Evolutionary conservation across 1,284 basidiomycete species (phyloP).

Genomic region (Polyporus tsugae): DNA sequence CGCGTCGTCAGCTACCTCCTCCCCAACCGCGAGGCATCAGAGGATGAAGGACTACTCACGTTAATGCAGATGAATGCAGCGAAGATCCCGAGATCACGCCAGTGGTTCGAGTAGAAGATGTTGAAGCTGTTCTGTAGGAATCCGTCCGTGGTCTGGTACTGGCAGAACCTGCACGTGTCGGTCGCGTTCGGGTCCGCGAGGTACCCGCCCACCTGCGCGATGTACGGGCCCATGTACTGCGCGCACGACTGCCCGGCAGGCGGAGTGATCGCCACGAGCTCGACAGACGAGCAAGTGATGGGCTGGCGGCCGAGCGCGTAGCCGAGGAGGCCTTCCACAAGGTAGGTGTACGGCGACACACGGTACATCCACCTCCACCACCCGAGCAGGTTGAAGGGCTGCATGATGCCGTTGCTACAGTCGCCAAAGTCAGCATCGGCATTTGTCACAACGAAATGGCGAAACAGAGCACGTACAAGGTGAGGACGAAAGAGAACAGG

Average conservation of each 20-base stretch:
- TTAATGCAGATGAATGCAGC: conserved; percentile 73
- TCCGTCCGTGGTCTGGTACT: conserved; percentile 58
- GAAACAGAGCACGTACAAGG: conserved; percentile 58
- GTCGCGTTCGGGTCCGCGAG: conserved; percentile 67
- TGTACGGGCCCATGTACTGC: conserved; percentile 65
- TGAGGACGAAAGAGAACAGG: conserved; percentile 67
- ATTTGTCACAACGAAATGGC: neutral
- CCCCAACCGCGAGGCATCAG: neutral
- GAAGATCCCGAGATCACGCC: conserved; percentile 72
- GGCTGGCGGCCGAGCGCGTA: conserved; percentile 52
- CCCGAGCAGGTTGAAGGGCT: conserved; percentile 69
- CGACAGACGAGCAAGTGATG: conserved; percentile 54
- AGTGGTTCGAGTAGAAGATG: conserved; percentile 63
- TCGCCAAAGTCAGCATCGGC: conserved; percentile 13
- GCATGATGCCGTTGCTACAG: conserved; percentile 68
- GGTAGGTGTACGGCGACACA: conserved; percentile 79
- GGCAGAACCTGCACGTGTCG: conserved; percentile 64
- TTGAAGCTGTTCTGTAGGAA: conserved; percentile 63
- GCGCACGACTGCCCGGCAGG: conserved; percentile 70
- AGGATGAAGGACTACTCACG: conserved; percentile 39
- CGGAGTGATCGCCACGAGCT: conserved; percentile 60
- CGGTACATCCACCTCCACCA: conserved; percentile 91
- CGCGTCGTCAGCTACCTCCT: neutral
- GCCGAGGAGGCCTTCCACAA: conserved; percentile 65
- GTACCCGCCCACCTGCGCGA: conserved; percentile 67